Evolutionary conservation across 1,139 yeast genomes (phyloP).

Genomic region (Kurtzmaniella quercitrusa): DNA sequence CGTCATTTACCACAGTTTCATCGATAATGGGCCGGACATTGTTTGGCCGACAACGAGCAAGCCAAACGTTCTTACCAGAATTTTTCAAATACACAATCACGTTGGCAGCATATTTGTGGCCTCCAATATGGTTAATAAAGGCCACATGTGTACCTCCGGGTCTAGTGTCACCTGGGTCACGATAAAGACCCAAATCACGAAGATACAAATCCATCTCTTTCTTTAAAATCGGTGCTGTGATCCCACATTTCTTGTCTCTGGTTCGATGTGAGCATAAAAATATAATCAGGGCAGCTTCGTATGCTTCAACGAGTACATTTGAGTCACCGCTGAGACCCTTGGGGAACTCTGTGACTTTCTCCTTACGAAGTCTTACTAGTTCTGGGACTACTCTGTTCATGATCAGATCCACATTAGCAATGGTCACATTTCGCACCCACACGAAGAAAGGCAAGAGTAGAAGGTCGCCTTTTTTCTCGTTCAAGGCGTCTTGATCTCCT

Average conservation of each 20-base stretch:
- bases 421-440: conserved; percentile 55
- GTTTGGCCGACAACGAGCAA: conserved; percentile 78
- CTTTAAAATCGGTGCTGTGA: conserved; percentile 90
- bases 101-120: conserved; percentile 92
- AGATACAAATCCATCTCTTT: conserved; percentile 71
- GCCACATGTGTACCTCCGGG: conserved; percentile 70
- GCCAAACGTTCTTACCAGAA: conserved; percentile 79
- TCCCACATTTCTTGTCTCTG: conserved; percentile 89
- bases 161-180: conserved; percentile 71
- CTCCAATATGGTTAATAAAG: conserved; percentile 85
- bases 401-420: conserved; percentile 40
- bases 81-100: conserved; percentile 63
- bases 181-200: conserved; percentile 61
- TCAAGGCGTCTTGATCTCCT: conserved; percentile 34
- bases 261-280: conserved; percentile 85
- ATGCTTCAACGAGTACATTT: conserved; percentile 13
- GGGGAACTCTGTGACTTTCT: conserved; percentile 8
- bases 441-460: conserved; percentile 74
- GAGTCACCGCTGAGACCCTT: background rate
- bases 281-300: conserved; percentile 48
- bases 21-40: conserved; percentile 73
- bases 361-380: conserved; percentile 25
- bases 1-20: conserved; percentile 59
- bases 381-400: conserved; percentile 44
- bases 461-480: conserved; percentile 49